Evolutionary conservation across 805 yeast species (phyloP), one percentile per base, ranked within the genome.

Genomic region (Yamadazyma phyllophila): DNA sequence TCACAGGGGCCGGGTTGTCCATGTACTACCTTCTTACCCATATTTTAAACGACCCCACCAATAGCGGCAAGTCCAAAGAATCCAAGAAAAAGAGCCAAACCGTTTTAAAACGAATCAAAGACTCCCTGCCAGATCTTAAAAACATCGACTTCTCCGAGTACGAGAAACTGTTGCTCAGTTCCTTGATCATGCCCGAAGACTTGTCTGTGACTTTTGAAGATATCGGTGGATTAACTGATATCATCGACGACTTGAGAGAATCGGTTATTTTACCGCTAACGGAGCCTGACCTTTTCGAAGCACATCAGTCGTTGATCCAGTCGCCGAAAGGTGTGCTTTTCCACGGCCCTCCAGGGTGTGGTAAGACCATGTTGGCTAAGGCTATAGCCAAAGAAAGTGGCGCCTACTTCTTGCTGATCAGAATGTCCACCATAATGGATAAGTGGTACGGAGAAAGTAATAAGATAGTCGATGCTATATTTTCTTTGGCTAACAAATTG

Each of bases 361-460:
- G 98, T 45, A 92, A 92, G 66, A 92, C 98, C 3, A 88, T 92
- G 97, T 72, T 92, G 55, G 98, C 97, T 8, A 92, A 91, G 65
- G 97, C 97, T 0, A 76, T 92, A 32, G 98, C 98, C 1, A 78
- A 81, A 45, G 97, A 91, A 63, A 83, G 95, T 53, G 89, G 88
- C 1, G 98, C 98, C 0, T 89, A 84, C 55, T 92, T 92, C 66
- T 78, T 92, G 41, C 89, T 91, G 56, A 85, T 92, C 42, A 77
- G 96, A 63, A 87, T 92, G 95, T 89, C 96, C 20, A 82, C 92
- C 2, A 81, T 92, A 13, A 87, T 91, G 92, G 97, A 94, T 67
- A 92, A 92, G 66, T 92, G 97, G 96, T 92, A 88, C 61, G 99
- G 99, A 12, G 98, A 92, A 66, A 82, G 92, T 26, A 92, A 94